A percentile compares a stretch with the other conserved stretches of the same genome.
Evolutionary conservation across 106 monocot genomes (phyloP).

Genomic region (Dioscorea alata): DNA sequence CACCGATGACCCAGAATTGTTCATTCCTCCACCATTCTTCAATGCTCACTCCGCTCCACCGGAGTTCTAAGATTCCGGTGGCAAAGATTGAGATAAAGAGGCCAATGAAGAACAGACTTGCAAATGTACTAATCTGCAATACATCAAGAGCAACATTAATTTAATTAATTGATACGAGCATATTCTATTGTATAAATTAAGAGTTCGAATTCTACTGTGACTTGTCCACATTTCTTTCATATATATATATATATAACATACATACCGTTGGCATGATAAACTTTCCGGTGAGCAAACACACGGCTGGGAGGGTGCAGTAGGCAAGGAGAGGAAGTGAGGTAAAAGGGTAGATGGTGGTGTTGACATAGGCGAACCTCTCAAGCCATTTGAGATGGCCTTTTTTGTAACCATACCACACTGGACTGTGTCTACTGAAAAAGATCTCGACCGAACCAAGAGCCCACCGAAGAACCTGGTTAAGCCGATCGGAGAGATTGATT

Average conservation of each 20-base stretch:
- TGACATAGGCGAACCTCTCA: slow-evolving; percentile 86
- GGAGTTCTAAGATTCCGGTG: slow-evolving; percentile 61
- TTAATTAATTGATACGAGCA: no score
- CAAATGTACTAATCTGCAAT: slow-evolving; percentile 65
- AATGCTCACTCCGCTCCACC: slow-evolving; percentile 84
- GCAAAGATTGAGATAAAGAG: slow-evolving; percentile 78
- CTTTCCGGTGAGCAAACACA: slow-evolving; percentile 86
- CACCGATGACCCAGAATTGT: slow-evolving; percentile 87
- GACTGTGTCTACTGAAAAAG: slow-evolving; percentile 95
- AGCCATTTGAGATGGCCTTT: slow-evolving; percentile 91
- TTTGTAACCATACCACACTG: slow-evolving; percentile 81
- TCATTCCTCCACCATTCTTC: slow-evolving; percentile 87
- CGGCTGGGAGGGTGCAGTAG: slow-evolving; percentile 78
- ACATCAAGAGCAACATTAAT: no score
- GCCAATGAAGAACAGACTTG: slow-evolving; percentile 71
- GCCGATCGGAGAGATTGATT: slow-evolving; percentile 85
- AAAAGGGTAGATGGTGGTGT: slow-evolving; percentile 98
- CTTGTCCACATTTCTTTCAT: no score
- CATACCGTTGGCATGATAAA: slow-evolving; percentile 86
- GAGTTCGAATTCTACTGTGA: no score
- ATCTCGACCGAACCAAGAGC: slow-evolving; percentile 97
- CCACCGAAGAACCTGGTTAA: slow-evolving; percentile 95
- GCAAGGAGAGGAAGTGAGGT: slow-evolving; percentile 80
- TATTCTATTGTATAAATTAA: no score
- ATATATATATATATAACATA: slow-evolving; percentile 6